Base-by-base conservation (phyloP, 108 stramenopile genomes). In the Skeletonema menzelii region DNA sequence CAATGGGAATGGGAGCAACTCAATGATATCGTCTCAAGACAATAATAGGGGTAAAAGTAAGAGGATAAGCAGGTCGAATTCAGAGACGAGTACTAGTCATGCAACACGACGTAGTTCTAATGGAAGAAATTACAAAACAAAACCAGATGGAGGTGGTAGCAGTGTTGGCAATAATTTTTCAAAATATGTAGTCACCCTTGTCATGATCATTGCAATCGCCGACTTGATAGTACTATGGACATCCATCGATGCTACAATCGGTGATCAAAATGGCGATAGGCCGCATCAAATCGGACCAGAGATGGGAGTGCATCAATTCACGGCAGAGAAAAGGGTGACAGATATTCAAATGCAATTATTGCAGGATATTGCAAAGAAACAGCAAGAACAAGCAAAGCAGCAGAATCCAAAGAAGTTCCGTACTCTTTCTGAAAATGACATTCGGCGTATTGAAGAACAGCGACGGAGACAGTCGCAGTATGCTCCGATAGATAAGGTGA, bases 381-480 rank as follows among this genome's bases (percentile, higher is more conserved):
- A 19, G 46, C 67, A 57, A 30, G 15, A 22, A n/a, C 15, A 42
- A 42, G 40, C 40, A 24, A 69, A 11, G 56, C 59, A 10, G 56
- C 34, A 20, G 30, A n/a, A 34, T 31, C 27, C 57, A 58, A 15
- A 65, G 59, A 59, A 34, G 6, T 20, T n/a, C 6, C 57, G 37
- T 44, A 70, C 58, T 70, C 60, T 20, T 70, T 17, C 40, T 10
- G 57, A 37, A 27, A 22, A 22, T 20, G 59, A 20, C 15, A 42
- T n/a, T 3, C 3, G 3, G 35, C 34, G 34, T 15, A 40, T 40
- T 2, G 38, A 40, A 1, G 40, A 42, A 42, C 0, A 42, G 0
- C 22, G 8, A 4, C 19, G n/a, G 24, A 53, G 49, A 22, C 15
- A 8, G n/a, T n/a, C n/a, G n/a, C n/a, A n/a, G 22, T 53, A 53